These are phyloP conservation scores for Hirsutella minnesotensis DNA, from an alignment of 2,329 filamentous ascomycete genomes.

Conservation along the genomic window DNA sequence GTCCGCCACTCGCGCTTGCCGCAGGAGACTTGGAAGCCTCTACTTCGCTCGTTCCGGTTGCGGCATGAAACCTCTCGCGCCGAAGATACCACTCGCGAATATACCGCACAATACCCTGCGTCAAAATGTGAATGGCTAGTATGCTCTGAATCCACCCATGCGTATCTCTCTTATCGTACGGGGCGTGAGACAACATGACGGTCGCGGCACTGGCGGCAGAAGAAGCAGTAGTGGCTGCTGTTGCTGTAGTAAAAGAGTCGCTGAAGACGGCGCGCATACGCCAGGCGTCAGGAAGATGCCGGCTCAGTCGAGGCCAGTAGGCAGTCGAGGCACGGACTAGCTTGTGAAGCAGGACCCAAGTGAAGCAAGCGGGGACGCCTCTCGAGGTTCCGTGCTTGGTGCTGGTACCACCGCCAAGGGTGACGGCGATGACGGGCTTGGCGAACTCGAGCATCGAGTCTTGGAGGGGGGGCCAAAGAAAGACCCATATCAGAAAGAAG, in stretches of 20 bases:
- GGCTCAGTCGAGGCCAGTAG: slow-evolving; percentile 34
- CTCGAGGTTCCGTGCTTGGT: slow-evolving; percentile 57
- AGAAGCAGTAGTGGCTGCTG: neutral
- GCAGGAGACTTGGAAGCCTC: slow-evolving; percentile 43
- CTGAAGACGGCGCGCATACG: slow-evolving; percentile 31
- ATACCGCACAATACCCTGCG: slow-evolving; percentile 59
- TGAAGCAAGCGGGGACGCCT: slow-evolving; percentile 59
- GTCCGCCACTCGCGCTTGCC: neutral
- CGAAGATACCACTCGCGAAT: slow-evolving; percentile 57
- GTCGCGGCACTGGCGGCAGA: neutral
- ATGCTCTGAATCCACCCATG: slow-evolving; percentile 58
- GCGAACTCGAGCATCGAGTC: slow-evolving; percentile 81
- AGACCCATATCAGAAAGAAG: slow-evolving; percentile 75
- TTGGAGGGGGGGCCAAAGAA: slow-evolving; percentile 78
- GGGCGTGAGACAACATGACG: slow-evolving; percentile 7
- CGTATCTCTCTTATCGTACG: slow-evolving; percentile 46
- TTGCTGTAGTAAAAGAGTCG: slow-evolving; percentile 30
- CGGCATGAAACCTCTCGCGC: slow-evolving; percentile 42
- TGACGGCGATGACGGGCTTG: slow-evolving; percentile 87
- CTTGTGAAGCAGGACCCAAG: slow-evolving; percentile 51
- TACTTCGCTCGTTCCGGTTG: slow-evolving; percentile 42
- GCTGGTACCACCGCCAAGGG: slow-evolving; percentile 69
- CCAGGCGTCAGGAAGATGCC: slow-evolving; percentile 34
- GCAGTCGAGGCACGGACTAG: slow-evolving; percentile 35
- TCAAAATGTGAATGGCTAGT: slow-evolving; percentile 63